Base-by-base conservation (phyloP, 768 basidiomycete genomes). In the Sarcomyxa edulis region DNA sequence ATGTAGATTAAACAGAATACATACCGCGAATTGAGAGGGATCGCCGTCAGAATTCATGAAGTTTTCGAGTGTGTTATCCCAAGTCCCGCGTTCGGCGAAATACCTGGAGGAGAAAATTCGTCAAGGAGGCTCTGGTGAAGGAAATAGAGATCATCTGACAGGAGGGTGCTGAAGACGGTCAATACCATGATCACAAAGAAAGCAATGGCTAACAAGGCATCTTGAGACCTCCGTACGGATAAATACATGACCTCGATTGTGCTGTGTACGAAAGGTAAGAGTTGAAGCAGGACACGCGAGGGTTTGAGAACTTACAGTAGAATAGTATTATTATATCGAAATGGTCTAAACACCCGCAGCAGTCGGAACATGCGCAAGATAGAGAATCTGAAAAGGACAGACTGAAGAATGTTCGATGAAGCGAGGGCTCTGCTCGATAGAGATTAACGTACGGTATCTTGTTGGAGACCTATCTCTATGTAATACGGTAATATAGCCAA, bases 161-260 rank as follows among this genome's bases (percentile, higher is more conserved):
- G 53, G 10, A 93, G 66, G 0, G 91, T 94, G 45, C 89, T 90
- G 57, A 91, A 94, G 6, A 94, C 78, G 1, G 89, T 78, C 27
- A 95, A 66, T 2, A 89, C 77, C 81, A 92, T 91, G 37, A 82
- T 61, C 10, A 94, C 84, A 62, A 95, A 94, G 60, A 94, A 95
- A 2, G 78, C 76, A 14, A 95, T 78, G 0, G 92, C 91, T 3
- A 92, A 71, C 1, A 93, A 68, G 1, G 91, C 91, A 49, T 94
- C 87, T 47, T 89, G 84, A 0, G 88, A 92, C 43, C 89, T 71
- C 35, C 84, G 74, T 24, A 93, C 82, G 21, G 89, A 82, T 21
- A 95, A 72, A 55, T 85, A 91, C 92, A 95, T 96, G 50, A 90
- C 88, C 66, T 91, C 86, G 34, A 90, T 90, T 0, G 88, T 90